Conservation (phyloP, 2,329 filamentous ascomycete genomes). For the Apiospora rasikravindrae region DNA sequence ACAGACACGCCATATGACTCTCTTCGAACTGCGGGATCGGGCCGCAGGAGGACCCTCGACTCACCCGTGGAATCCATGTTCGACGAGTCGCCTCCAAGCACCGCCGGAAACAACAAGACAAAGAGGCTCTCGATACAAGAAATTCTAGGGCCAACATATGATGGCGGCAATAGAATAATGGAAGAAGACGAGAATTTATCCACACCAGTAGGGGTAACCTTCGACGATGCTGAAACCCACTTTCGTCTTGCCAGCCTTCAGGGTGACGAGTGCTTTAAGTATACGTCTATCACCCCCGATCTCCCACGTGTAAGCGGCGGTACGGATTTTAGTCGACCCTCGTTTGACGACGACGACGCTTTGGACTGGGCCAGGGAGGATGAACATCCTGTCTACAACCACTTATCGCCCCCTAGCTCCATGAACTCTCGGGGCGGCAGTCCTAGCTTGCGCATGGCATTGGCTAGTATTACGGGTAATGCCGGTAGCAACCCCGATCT, state of each 20-base stretch:
- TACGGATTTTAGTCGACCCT: constrained; percentile 55
- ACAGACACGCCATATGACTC: constrained; percentile 82
- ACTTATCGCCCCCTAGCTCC: constrained; percentile 63
- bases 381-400: constrained; percentile 57
- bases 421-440: constrained; percentile 59
- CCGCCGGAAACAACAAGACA: constrained; percentile 55
- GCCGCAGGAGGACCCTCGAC: constrained; percentile 68
- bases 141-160: constrained; percentile 60
- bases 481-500: constrained; percentile 40
- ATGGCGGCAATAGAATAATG: constrained; percentile 61
- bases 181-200: constrained; percentile 65
- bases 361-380: constrained; percentile 68
- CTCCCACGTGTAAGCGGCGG: constrained; percentile 38
- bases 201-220: constrained; percentile 54
- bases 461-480: constrained; percentile 58
- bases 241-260: constrained; percentile 32
- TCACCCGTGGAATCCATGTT: constrained; percentile 81
- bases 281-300: constrained; percentile 35
- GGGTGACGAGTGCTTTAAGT: constrained; percentile 31
- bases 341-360: constrained; percentile 66
- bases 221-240: constrained; percentile 36
- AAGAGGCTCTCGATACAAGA: constrained; percentile 65
- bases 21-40: constrained; percentile 69
- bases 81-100: constrained; percentile 74
- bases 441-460: constrained; percentile 58